These are phyloP conservation scores for Pulveroboletus sp. DNA, from an alignment of 768 basidiomycete species.

Conservation along the genomic window DNA sequence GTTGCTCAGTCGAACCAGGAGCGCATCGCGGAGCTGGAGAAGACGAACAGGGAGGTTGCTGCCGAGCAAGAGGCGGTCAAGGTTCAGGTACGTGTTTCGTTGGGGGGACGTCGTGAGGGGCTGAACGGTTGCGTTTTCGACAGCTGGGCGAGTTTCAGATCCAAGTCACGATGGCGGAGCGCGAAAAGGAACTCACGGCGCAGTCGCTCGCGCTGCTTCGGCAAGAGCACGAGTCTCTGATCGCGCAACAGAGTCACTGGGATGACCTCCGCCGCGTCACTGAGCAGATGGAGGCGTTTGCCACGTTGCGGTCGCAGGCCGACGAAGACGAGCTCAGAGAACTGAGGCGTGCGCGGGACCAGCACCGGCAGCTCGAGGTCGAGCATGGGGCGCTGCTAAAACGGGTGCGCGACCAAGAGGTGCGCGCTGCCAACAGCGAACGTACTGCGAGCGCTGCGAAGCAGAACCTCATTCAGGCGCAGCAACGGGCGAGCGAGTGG, in stretches of 20 bases:
- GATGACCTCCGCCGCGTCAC: slow-evolving; percentile 66
- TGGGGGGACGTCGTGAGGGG: background rate
- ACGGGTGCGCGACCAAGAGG: slow-evolving; percentile 69
- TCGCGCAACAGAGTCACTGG: slow-evolving; percentile 70
- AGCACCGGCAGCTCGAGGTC: slow-evolving; percentile 53
- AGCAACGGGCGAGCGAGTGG: slow-evolving; percentile 79
- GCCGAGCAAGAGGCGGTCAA: slow-evolving; percentile 55
- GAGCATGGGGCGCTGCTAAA: slow-evolving; percentile 67
- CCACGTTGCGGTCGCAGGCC: slow-evolving; percentile 54
- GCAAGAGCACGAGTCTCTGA: slow-evolving; percentile 55
- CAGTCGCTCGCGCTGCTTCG: slow-evolving; percentile 52
- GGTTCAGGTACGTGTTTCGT: slow-evolving; percentile 49
- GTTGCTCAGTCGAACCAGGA: slow-evolving; percentile 56
- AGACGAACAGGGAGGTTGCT: slow-evolving; percentile 48
- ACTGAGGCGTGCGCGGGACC: slow-evolving; percentile 61
- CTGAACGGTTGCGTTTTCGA: background rate
- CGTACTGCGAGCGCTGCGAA: slow-evolving; percentile 52
- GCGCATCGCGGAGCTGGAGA: slow-evolving; percentile 61
- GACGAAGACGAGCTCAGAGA: slow-evolving; percentile 74
- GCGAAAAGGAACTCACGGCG: slow-evolving; percentile 58
- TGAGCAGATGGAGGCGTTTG: slow-evolving; percentile 69
- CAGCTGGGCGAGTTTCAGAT: slow-evolving; percentile 63
- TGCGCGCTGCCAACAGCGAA: slow-evolving; percentile 56
- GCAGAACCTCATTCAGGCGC: slow-evolving; percentile 64
- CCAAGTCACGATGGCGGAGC: slow-evolving; percentile 49